Conservation (phyloP, 2,329 filamentous ascomycete species). For the Grosmannia penicillata region DNA sequence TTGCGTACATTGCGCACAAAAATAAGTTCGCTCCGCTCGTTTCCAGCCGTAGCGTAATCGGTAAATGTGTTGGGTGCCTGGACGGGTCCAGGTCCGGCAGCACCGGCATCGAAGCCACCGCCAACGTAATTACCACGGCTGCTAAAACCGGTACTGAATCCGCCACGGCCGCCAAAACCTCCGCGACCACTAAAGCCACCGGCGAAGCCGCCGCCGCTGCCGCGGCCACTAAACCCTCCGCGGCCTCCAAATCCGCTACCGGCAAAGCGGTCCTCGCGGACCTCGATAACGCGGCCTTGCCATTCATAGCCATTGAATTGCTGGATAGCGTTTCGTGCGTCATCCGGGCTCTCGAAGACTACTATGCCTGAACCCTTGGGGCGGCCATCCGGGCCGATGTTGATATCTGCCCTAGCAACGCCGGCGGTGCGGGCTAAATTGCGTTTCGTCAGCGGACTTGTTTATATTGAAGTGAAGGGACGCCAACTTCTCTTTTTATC, state of each 20-base stretch:
- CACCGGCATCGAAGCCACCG: slow-evolving; percentile 27
- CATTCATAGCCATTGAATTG: slow-evolving; percentile 99
- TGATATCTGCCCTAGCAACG: slow-evolving; percentile 90
- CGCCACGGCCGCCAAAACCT: slow-evolving; percentile 29
- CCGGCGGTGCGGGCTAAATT: slow-evolving; percentile 48
- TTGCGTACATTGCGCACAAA: slow-evolving; percentile 86
- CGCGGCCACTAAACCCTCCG: slow-evolving; percentile 44
- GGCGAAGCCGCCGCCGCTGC: slow-evolving; percentile 41
- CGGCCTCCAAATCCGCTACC: slow-evolving; percentile 39
- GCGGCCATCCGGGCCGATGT: slow-evolving; percentile 77
- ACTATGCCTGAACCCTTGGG: slow-evolving; percentile 97
- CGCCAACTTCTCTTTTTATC: neutral
- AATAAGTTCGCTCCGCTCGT: slow-evolving; percentile 70
- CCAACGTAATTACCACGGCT: slow-evolving; percentile 26
- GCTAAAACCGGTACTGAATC: too few species aligned
- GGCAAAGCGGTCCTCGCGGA: slow-evolving; percentile 91
- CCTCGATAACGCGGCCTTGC: slow-evolving; percentile 86
- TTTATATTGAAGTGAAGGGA: neutral
- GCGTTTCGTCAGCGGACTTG: neutral
- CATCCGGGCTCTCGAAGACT: slow-evolving; percentile 86
- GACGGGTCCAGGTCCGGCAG: slow-evolving; percentile 21
- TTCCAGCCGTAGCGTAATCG: slow-evolving; percentile 76
- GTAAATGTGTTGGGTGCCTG: slow-evolving; percentile 82
- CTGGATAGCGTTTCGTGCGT: slow-evolving; percentile 88
- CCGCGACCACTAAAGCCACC: slow-evolving; percentile 28